phyloP scores from a whole-genome alignment of 2,329 filamentous ascomycete species.

The Myriosclerotinia scirpicola region DNA sequence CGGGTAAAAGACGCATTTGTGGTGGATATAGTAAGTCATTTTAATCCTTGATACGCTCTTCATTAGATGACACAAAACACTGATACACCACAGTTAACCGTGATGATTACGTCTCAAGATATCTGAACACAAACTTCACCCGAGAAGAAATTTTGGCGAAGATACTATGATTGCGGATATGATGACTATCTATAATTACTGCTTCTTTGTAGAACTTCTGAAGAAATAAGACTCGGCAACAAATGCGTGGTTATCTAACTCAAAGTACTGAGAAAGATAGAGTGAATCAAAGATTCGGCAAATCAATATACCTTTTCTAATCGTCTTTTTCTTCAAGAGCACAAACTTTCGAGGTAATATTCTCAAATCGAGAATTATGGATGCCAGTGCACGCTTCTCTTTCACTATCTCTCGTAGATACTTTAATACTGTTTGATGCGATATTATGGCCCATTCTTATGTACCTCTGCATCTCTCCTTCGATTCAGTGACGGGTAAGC shows the following conservation, averaged over 20 bases:
- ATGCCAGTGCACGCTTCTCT: too few relatives aligned
- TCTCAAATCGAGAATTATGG: too few relatives aligned
- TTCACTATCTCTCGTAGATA: too few relatives aligned
- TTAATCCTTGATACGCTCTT: background rate
- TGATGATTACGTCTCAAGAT: conserved; percentile 78
- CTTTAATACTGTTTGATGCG: too few relatives aligned
- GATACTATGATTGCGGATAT: conserved; percentile 32
- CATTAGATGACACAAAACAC: background rate
- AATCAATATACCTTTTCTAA: background rate
- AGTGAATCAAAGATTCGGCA: background rate
- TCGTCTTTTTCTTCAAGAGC: background rate
- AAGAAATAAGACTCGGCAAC: background rate
- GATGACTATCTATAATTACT: too few relatives aligned
- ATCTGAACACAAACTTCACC: conserved; percentile 66
- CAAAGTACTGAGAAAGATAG: background rate
- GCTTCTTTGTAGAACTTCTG: too few relatives aligned
- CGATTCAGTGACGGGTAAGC: too few relatives aligned
- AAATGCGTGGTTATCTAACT: background rate
- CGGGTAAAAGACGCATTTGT: conserved; percentile 81
- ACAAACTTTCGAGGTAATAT: too few relatives aligned
- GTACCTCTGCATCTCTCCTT: too few relatives aligned
- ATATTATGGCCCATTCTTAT: too few relatives aligned
- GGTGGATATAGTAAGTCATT: conserved; percentile 77
- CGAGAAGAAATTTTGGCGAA: conserved; percentile 35
- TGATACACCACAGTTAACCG: conserved; percentile 58